Conservation (phyloP, 139 green algal genomes). For the Closterium sp. region DNA sequence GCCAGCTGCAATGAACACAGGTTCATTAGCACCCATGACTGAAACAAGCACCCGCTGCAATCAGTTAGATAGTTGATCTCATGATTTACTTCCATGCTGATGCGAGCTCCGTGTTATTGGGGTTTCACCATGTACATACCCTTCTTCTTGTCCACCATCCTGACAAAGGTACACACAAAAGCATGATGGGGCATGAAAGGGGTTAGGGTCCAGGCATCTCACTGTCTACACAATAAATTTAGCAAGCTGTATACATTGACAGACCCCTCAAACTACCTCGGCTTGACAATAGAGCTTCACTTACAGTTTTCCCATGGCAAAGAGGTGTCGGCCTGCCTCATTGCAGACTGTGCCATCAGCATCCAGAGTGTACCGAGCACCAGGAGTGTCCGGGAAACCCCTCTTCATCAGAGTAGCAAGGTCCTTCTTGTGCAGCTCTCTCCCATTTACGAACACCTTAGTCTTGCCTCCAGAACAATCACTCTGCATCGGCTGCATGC, state of each 20-base stretch:
- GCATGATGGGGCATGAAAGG: neutral
- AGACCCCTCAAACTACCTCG: too few relatives aligned
- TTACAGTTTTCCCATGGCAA: slow-evolving; percentile 2
- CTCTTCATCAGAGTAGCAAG: neutral
- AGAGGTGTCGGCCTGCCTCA: neutral
- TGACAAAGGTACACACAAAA: neutral
- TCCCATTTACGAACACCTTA: slow-evolving; percentile 35
- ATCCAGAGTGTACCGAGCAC: neutral
- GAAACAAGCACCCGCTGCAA: too few relatives aligned
- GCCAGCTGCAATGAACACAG: too few relatives aligned
- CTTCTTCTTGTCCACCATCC: neutral
- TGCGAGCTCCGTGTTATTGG: neutral
- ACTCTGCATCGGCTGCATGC: neutral
- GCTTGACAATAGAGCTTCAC: neutral
- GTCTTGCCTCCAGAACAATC: slow-evolving; percentile 28
- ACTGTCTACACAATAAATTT: too few relatives aligned
- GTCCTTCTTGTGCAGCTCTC: slow-evolving; percentile 40
- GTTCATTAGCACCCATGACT: too few relatives aligned
- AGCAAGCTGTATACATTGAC: too few relatives aligned
- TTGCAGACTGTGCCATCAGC: neutral
- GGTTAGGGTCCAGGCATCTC: neutral
- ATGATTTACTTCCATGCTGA: too few relatives aligned
- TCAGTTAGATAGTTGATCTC: too few relatives aligned
- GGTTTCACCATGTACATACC: neutral
- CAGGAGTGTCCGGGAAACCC: slow-evolving; percentile 10